Evolutionary conservation across 2,329 filamentous ascomycete genomes (phyloP).

Genomic region (Diaporthe caulivora): DNA sequence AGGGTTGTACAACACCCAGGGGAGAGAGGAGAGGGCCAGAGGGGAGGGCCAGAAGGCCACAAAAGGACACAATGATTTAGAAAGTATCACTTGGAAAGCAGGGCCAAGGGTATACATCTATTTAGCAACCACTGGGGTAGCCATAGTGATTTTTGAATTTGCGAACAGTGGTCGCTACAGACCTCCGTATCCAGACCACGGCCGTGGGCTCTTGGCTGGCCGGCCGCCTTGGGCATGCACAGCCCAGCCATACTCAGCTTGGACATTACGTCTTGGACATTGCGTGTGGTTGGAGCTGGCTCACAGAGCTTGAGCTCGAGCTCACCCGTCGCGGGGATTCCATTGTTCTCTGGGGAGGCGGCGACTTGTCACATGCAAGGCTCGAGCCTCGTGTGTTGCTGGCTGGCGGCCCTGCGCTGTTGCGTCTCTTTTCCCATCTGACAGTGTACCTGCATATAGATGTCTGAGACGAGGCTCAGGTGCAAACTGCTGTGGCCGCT

Average conservation of each 20-base stretch:
- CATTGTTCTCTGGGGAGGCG: conserved; percentile 15
- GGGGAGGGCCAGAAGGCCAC: no score
- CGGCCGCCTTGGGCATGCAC: conserved; percentile 1
- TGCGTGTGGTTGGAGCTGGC: neutral
- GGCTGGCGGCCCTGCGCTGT: neutral
- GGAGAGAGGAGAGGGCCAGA: no score
- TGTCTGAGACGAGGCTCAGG: neutral
- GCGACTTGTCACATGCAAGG: conserved; percentile 13
- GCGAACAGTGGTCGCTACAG: no score
- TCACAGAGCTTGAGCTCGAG: neutral
- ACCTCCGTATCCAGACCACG: no score
- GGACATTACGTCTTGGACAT: neutral
- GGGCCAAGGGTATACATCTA: no score
- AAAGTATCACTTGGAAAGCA: no score
- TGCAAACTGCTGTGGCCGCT: neutral
- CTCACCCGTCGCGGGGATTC: neutral
- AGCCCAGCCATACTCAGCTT: conserved; percentile 1
- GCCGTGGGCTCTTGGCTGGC: conserved; percentile 6
- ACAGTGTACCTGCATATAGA: neutral
- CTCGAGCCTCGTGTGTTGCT: neutral
- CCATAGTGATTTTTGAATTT: no score
- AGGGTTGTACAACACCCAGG: no score
- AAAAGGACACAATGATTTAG: no score
- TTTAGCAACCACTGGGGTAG: no score
- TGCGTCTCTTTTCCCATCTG: neutral